Base-by-base conservation (phyloP, 306 rosid species). In the Heteromeles arbutifolia region DNA sequence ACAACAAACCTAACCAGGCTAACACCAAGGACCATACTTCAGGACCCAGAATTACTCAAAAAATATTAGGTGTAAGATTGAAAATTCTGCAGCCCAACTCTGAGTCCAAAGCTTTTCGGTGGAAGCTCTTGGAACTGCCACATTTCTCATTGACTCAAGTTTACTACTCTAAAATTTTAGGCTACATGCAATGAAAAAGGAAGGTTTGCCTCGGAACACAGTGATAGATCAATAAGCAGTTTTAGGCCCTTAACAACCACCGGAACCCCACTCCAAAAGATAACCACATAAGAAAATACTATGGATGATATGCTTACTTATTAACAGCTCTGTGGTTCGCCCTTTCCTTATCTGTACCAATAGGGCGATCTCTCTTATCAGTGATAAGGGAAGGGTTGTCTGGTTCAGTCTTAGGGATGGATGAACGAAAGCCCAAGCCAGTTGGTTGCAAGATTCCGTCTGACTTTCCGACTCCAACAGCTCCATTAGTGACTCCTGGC, bases 341-440 rank as follows among this genome's bases (percentile, higher is more conserved):
- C 85, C 89, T 90, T 70, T 95, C 97, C 88, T 95, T 95, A 75
- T 92, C 99, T 21, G 89, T 84, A 74, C 87, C 88, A 79, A 83
- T 79, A 78, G 92, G 88, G 75, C 90, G 96, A 43, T 86, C 97
- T 77, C 97, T 88, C 89, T 87, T 90, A 74, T 94, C 98, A 57
- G 32, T 88, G 80, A 79, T 81, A 70, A 86, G 83, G 81, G 97
- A 82, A 85, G 78, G 83, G 77, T 80, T 85, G 79, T 95, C 97
- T 75, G 88, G 87, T 79, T 89, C 97, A 29, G 90, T 76, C 85
- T 96, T 88, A 78, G 89, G 91, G 76, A 87, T 82, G 78, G 99
- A 86, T 69, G 93, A 85, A 56, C 93, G 99, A 72, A 85, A 79
- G 67, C 93, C 96, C 88, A 87, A 84, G 65, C 93, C 90, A 84